Conservation (phyloP, 768 basidiomycete species). For the Naganishia antarctica region DNA sequence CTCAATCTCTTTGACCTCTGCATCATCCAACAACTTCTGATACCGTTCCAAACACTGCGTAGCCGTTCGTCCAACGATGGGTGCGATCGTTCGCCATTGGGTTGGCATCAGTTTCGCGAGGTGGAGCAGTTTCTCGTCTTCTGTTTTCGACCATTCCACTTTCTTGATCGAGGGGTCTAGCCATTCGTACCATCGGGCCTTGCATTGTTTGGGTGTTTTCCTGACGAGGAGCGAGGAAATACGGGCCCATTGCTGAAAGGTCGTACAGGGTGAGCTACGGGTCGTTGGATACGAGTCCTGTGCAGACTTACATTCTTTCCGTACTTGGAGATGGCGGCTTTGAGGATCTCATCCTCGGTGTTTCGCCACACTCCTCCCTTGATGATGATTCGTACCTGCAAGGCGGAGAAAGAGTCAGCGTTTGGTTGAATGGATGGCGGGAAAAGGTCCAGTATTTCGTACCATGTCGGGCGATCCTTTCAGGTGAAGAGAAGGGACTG, state of each 20-base stretch:
- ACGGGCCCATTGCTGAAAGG: slow-evolving; percentile 66
- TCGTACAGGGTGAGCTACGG: neutral
- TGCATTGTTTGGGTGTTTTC: slow-evolving; percentile 99
- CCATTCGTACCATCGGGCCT: slow-evolving; percentile 93
- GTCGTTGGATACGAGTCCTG: neutral
- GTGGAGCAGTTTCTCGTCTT: slow-evolving; percentile 96
- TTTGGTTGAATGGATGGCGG: too few relatives aligned
- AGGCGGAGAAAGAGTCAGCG: neutral
- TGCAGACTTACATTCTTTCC: slow-evolving; percentile 49
- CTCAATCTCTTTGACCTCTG: slow-evolving; percentile 91
- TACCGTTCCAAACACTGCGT: slow-evolving; percentile 97
- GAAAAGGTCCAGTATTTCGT: too few relatives aligned
- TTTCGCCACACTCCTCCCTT: slow-evolving; percentile 50
- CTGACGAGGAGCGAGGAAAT: slow-evolving; percentile 95
- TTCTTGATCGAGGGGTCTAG: slow-evolving; percentile 98
- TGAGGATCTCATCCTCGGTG: slow-evolving; percentile 81
- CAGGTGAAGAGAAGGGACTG: too few relatives aligned
- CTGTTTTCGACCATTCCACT: slow-evolving; percentile 99
- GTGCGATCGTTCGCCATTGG: slow-evolving; percentile 98
- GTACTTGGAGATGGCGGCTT: slow-evolving; percentile 75
- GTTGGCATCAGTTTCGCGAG: slow-evolving; percentile 99
- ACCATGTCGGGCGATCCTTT: neutral
- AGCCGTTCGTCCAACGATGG: slow-evolving; percentile 94
- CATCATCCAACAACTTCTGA: slow-evolving; percentile 95
- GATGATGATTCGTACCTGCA: slow-evolving; percentile 49